Conservation (phyloP, 352 stramenopile species). For the Phytophthora boehmeriae region DNA sequence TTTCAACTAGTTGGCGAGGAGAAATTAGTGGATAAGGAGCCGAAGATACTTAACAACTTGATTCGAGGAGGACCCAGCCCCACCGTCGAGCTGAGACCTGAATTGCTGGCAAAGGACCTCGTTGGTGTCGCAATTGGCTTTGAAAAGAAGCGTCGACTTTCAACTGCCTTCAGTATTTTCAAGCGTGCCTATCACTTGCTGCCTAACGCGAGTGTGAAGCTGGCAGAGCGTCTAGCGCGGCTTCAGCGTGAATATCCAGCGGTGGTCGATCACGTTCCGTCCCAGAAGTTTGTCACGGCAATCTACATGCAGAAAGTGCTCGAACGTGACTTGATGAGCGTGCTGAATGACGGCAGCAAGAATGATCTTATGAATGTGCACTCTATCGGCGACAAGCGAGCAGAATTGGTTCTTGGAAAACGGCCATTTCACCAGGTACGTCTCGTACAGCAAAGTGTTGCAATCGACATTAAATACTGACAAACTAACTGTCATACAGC, state of each 20-base stretch:
- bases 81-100: conserved; percentile 25
- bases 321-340: conserved; percentile 51
- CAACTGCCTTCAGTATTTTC: conserved; percentile 55
- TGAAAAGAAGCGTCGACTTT: conserved; percentile 46
- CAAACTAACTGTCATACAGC: conserved; percentile 22
- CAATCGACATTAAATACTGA: neutral
- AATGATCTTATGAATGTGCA: conserved; percentile 51
- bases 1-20: neutral
- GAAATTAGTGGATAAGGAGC: neutral
- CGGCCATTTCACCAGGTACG: conserved; percentile 53
- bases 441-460: neutral
- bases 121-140: conserved; percentile 58
- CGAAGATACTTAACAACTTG: neutral
- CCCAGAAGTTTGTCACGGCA: conserved; percentile 47
- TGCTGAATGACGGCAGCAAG: conserved; percentile 50
- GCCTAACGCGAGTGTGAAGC: conserved; percentile 49
- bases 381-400: conserved; percentile 59
- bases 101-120: conserved; percentile 62
- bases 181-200: conserved; percentile 57
- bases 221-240: conserved; percentile 44
- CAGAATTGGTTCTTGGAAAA: conserved; percentile 43
- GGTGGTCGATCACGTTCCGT: conserved; percentile 27
- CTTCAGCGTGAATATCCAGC: conserved; percentile 36
- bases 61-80: neutral
- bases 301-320: conserved; percentile 47